phyloP scores from a whole-genome alignment of 2,329 filamentous ascomycete genomes.

The Thermoascus crustaceus region DNA sequence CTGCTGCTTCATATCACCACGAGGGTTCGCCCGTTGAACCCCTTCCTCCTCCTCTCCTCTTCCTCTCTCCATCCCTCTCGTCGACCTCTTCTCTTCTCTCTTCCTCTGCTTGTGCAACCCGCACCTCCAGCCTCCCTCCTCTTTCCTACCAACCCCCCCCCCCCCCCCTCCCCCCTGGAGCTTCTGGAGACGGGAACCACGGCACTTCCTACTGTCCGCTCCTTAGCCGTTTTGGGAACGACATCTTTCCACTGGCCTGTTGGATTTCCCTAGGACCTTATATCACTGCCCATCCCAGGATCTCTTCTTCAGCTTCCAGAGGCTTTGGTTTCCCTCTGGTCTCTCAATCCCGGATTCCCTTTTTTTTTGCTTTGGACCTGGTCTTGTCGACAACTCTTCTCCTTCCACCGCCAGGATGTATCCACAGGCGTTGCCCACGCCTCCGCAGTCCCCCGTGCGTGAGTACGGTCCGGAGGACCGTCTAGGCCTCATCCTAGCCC shows the following conservation, averaged over 20 bases:
- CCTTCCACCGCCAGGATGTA: slow-evolving; percentile 27
- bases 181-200: too few relatives aligned
- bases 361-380: slow-evolving; percentile 17
- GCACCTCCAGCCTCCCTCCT: too few relatives aligned
- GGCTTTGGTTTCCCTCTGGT: slow-evolving; percentile 10
- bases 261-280: too few relatives aligned
- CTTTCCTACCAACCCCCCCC: slow-evolving; percentile 8
- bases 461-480: slow-evolving; percentile 70
- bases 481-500: slow-evolving; percentile 73
- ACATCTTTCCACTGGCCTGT: too few relatives aligned
- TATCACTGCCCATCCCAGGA: too few relatives aligned
- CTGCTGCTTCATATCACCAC: slow-evolving; percentile 3
- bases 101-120: too few relatives aligned
- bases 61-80: slow-evolving; percentile 3
- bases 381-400: slow-evolving; percentile 9
- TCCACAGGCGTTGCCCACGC: slow-evolving; percentile 39
- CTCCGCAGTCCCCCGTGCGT: slow-evolving; percentile 37
- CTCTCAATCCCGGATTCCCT: slow-evolving; percentile 11
- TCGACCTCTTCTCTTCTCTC: slow-evolving; percentile 3
- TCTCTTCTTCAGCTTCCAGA: too few relatives aligned
- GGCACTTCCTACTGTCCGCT: too few relatives aligned
- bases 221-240: too few relatives aligned
- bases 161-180: slow-evolving; percentile 8
- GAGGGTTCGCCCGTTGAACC: slow-evolving; percentile 3
- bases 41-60: slow-evolving; percentile 4